Base-by-base conservation (phyloP, 129 eudicot genomes). In the Gnaphalium uliginosum region DNA sequence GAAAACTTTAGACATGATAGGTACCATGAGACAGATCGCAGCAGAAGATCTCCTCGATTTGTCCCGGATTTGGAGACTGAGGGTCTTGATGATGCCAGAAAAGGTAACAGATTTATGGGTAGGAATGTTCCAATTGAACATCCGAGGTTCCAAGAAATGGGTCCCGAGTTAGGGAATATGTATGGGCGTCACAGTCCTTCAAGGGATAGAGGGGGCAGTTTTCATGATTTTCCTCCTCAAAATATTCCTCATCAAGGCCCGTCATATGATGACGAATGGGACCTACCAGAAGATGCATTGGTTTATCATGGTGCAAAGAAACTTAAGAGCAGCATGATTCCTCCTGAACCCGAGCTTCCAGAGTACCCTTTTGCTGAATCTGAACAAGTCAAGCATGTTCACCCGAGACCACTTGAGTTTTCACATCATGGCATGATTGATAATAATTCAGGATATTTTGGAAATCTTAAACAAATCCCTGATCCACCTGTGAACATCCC, bases 231-330 rank as follows among this genome's bases (percentile, higher is more conserved):
- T 30, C 83, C 90, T 60, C 85, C 90, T 66, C 83, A 77, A 73
- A 50, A 68, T 8, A 66, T 71, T 27, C 78, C 85, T 25, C 86
- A 79, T 60, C 80, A 83, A 79, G 83, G 83, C 64, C 84, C 83
- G 3, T 65, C 78, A 46, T 77, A 83, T 71, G 96, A 93, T 14
- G 96, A 93, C 46, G 85, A 92, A 32, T 90, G 92, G 92, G 96
- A 93, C 70, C 74, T 90, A 81, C 96, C 98, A 4, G 96, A 93
- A 81, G 96, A 88, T 71, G 76, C 83, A 18, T 79, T 83, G 71
- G 69, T 69, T 24, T 86, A 77, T 76, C 96, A 76, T 35, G 91
- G 79, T 71, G 84, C 88, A n/a, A 93, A 90, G 88, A 93, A 88
- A 84, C 80, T 78, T 30, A 93, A 86, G 66, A 87, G 84, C 63